phyloP scores from a whole-genome alignment of 2,329 filamentous ascomycete genomes.

The Sodiomyces alkalinus region DNA sequence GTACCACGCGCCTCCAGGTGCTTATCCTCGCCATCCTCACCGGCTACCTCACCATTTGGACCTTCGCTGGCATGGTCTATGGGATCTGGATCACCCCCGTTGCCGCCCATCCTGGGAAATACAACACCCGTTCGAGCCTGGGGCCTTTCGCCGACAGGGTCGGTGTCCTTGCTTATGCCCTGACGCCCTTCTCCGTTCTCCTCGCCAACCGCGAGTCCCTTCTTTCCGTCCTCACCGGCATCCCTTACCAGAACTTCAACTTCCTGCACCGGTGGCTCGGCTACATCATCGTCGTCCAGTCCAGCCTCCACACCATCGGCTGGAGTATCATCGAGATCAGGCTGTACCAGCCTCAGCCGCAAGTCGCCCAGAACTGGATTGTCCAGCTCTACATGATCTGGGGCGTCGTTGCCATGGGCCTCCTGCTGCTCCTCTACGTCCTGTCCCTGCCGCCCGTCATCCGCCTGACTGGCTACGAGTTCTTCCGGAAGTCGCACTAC shows the following conservation, averaged over 20 bases:
- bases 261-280: constrained; percentile 67
- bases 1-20: constrained; percentile 54
- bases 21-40: constrained; percentile 40
- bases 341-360: constrained; percentile 59
- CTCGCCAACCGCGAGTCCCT: constrained; percentile 56
- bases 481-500: constrained; percentile 63
- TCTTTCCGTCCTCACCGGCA: constrained; percentile 52
- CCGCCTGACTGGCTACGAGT: constrained; percentile 55
- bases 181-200: constrained; percentile 55
- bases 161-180: constrained; percentile 56
- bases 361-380: constrained; percentile 39
- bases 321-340: constrained; percentile 53
- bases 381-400: constrained; percentile 55
- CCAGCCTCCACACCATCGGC: constrained; percentile 51
- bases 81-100: constrained; percentile 56
- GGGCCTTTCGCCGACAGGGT: constrained; percentile 56
- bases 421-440: constrained; percentile 45
- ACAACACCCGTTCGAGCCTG: constrained; percentile 50
- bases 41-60: constrained; percentile 51
- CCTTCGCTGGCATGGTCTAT: constrained; percentile 55
- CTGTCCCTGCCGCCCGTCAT: constrained; percentile 44
- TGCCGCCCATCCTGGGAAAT: constrained; percentile 33
- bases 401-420: constrained; percentile 52
- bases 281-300: constrained; percentile 56
- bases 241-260: constrained; percentile 64